Conservation (phyloP, 2,329 filamentous ascomycete genomes). For the Hymenotorrendiella dingleyae region DNA sequence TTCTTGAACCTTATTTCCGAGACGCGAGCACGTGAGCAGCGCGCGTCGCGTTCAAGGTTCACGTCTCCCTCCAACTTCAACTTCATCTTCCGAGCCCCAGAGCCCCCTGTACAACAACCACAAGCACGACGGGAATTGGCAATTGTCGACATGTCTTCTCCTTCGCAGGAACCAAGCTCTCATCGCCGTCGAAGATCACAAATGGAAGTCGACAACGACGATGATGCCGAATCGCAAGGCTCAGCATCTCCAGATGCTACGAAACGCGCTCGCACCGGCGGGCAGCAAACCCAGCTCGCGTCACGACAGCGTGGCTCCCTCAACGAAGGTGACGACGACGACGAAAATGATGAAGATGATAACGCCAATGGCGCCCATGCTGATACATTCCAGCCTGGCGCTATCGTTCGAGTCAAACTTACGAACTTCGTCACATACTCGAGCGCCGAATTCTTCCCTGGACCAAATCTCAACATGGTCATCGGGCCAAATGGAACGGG, state of each 20-base stretch:
- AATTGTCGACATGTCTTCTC: background rate
- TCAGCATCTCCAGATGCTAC: slow-evolving; percentile 14
- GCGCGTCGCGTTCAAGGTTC: background rate
- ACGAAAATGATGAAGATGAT: slow-evolving; percentile 9
- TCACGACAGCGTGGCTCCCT: no score
- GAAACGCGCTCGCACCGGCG: slow-evolving; percentile 25
- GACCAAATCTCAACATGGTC: slow-evolving; percentile 94
- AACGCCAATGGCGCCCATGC: slow-evolving; percentile 1
- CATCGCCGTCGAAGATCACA: slow-evolving; percentile 12
- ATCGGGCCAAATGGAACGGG: slow-evolving; percentile 98
- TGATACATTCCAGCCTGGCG: slow-evolving; percentile 50
- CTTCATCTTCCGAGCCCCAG: background rate
- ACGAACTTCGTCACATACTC: slow-evolving; percentile 94
- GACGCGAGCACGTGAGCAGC: background rate
- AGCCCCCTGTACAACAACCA: slow-evolving; percentile 3
- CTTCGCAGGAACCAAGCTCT: slow-evolving; percentile 3
- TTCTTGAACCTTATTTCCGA: no score
- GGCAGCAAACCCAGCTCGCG: slow-evolving; percentile 10
- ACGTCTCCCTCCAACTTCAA: background rate
- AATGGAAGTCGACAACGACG: slow-evolving; percentile 25
- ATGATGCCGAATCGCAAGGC: slow-evolving; percentile 15
- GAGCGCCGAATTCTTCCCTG: slow-evolving; percentile 82
- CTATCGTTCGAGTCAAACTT: slow-evolving; percentile 82
- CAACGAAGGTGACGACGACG: slow-evolving; percentile 8
- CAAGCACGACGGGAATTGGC: no score